Base-by-base conservation (phyloP, 257 asterid species). In the Solanum lignicaule region DNA sequence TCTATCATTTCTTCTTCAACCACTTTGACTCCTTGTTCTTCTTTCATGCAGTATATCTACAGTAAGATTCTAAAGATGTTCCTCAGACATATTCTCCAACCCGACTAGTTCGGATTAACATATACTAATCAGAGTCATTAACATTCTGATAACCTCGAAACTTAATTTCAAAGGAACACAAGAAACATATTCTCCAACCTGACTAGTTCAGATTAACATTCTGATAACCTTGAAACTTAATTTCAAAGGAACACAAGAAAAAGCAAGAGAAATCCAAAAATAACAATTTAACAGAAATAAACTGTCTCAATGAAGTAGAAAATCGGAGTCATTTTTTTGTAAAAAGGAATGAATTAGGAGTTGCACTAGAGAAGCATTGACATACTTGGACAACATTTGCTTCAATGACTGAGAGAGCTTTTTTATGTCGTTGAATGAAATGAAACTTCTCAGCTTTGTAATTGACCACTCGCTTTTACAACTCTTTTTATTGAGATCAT, bases 351-450 rank as follows among this genome's bases (percentile, higher is more conserved):
- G 23, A 65, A 39, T 25, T 16, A 43, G 66, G 88, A 35, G 31
- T 71, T 39, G 55, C 29, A 86, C 15, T 32, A 38, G 58, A 87
- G 81, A 82, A 69, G 86, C 79, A 35, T 79, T 81, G 81, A 87
- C 98, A 7, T 94, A 96, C 99, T 92, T 95, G 87, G 90, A 91
- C 85, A 97, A 90, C 87, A 96, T 93, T 18, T 91, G 92, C 92
- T 91, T 93, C 90, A 95, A 89, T 65, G 85, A 90, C 90, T 88
- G 94, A 11, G 94, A 89, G 46, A 95, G 91, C 88, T 87, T 88
- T 86, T 82, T 88, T 65, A 96, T 88, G 89, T 91, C 96, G 23
- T 92, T 90, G 58, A 33, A 65, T 2, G 97, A 39, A 87, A 94
- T 9, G 72, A 68, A 68, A 68, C 87, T 85, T 29, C 88, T 88